Percentiles rank a stretch among this genome's conserved stretches.
Conservation (phyloP, 164 flowering plant genomes). For the Cinnamomum micranthum region DNA sequence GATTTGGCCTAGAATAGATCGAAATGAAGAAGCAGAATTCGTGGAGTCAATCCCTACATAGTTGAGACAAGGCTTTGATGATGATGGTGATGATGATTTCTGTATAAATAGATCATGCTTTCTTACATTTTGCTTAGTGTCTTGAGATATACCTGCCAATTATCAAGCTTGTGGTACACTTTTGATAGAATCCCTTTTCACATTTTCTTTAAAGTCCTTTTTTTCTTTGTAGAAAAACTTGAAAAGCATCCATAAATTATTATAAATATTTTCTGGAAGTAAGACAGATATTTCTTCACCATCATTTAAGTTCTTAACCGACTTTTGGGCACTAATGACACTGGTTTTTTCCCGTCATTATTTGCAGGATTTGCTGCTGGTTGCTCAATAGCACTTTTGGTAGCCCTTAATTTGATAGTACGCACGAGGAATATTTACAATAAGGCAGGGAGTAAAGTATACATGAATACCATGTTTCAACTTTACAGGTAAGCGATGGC, state of each 20-base stretch:
- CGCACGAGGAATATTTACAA: conserved; percentile 32
- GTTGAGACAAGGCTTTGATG: no score
- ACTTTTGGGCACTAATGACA: neutral
- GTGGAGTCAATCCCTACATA: no score
- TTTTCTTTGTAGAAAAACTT: no score
- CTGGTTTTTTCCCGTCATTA: neutral
- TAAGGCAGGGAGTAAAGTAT: conserved; percentile 21
- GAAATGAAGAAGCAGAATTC: neutral
- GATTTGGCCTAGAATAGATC: neutral
- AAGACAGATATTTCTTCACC: neutral
- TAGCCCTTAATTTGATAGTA: conserved; percentile 36
- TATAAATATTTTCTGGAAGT: no score
- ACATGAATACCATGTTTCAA: conserved; percentile 68
- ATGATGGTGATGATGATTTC: no score
- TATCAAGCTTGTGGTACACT: no score
- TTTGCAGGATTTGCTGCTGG: conserved; percentile 52
- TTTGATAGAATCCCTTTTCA: no score
- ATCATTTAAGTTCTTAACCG: neutral
- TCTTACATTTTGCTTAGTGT: no score
- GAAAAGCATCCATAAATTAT: no score
- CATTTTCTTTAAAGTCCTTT: no score
- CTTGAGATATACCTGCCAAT: no score
- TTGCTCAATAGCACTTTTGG: conserved; percentile 37
- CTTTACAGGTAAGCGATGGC: conserved; percentile 45
- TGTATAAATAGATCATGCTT: no score